Base-by-base conservation (phyloP, 1,139 yeast species). In the Magnusiomyces paraingens region DNA sequence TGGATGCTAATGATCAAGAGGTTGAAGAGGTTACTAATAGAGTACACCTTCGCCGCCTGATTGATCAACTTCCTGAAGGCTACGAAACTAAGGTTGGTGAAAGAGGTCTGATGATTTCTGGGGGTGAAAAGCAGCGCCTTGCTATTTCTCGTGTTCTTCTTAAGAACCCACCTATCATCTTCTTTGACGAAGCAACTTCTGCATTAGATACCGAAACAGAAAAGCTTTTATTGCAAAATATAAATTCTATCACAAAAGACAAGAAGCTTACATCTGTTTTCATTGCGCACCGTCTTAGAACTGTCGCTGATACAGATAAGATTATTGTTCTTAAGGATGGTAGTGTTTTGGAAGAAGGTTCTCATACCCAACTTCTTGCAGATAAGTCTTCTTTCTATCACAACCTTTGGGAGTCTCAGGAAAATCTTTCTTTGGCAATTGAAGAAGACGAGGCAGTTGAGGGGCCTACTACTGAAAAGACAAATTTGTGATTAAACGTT, bases 121-220 rank as follows among this genome's bases (percentile, higher is more conserved):
- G 99, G 14, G 99, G 99, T 55, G 99, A 93, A 69, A 91, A 94
- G 67, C 99, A 93, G 70, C 76, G 99, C 59, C 75, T 93, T 53
- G 99, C 99, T 0, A 89, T 93, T 62, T 94, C 97, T 0, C 76
- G 99, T 61, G 81, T 93, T 18, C 71, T 93, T 49, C 73, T 93
- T 62, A 94, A 94, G 70, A 77, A 80, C 58, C 83, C 98, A 0
- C 94, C 95, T 15, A 88, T 94, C 53, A 86, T 95, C 57, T 93
- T 94, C 68, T 90, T 93, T 61, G 99, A 94, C 66, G 99, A 93
- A 67, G 98, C 98, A 5, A 93, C 99, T 0, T 85, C 95, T 51
- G 99, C 99, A 0, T 76, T 93, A 51, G 99, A 93, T 68, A 93
- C 99, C 3, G 95, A 90, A 65, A 93, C 99, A 0, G 99, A 93